These are phyloP conservation scores for Cornus florida DNA, from an alignment of 148 eudicot genomes.

Conservation along the genomic window DNA sequence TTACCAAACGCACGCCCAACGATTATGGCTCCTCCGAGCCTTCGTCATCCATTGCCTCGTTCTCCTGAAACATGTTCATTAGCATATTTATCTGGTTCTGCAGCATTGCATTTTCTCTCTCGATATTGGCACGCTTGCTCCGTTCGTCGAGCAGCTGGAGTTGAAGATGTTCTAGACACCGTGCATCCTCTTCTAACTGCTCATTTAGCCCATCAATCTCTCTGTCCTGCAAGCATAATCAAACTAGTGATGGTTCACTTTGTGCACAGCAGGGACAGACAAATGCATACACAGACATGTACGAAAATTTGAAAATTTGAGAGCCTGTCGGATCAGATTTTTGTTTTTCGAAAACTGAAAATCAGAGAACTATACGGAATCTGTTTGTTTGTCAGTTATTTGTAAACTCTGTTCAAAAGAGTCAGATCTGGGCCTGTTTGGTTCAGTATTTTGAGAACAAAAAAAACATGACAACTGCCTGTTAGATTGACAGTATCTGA, in stretches of 20 bases:
- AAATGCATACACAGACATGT: neutral
- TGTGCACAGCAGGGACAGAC: neutral
- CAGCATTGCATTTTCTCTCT: constrained; percentile 75
- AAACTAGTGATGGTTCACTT: neutral
- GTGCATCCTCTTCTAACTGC: constrained; percentile 84
- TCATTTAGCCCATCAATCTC: constrained; percentile 85
- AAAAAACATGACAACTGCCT: too few species aligned
- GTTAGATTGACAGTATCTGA: too few species aligned
- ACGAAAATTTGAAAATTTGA: too few species aligned
- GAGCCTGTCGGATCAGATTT: too few species aligned
- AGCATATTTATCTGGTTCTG: constrained; percentile 88
- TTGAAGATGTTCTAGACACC: constrained; percentile 82
- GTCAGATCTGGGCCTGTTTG: too few species aligned
- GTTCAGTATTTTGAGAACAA: too few species aligned
- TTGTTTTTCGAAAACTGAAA: too few species aligned
- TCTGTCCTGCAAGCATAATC: constrained; percentile 61
- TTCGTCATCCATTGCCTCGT: constrained; percentile 44
- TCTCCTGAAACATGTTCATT: constrained; percentile 85
- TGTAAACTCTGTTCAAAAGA: too few species aligned
- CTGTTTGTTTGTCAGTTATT: too few species aligned
- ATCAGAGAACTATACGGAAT: too few species aligned
- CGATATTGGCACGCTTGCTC: constrained; percentile 78
- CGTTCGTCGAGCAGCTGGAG: constrained; percentile 86
- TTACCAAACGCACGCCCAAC: neutral
- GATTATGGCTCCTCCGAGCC: constrained; percentile 30